Evolutionary conservation across 2,329 filamentous ascomycete genomes (phyloP), one percentile per base, ranked within the genome.

Genomic region (Aspergillus ustus): DNA sequence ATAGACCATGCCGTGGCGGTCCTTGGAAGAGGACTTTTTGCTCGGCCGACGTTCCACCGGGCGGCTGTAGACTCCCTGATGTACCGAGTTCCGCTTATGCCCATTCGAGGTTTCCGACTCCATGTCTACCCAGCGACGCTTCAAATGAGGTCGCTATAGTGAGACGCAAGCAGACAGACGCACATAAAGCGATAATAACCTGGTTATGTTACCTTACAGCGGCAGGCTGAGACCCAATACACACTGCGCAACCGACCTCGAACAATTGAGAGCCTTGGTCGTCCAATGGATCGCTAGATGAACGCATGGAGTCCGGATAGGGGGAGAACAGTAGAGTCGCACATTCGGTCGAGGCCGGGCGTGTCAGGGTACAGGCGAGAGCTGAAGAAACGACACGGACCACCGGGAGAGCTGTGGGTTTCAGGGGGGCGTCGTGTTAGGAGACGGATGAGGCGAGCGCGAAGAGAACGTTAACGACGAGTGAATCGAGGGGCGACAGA

Each of bases 1-100:
- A 63, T 81, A 81, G 28, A 81, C 73, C 67, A 78, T 79, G 51
- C 78, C 79, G 68, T 80, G 78, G 37, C 79, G 76, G 63, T 81
- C 79, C 61, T 75, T 77, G 19, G 79, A 81, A 29, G 79, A 79
- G 34, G 79, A 80, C 63, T 81, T 81, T 66, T 81, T 82, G 71
- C 79, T 81, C 9, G 79, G 70, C 44, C 78, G 73, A 51, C 78
- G 74, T 70, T 80, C 78, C 62, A 81, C 73, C 34, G 77, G 76
- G 59, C 77, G 75, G 62, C 71, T 76, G 62, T 78, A 72, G 49
- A 69, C 64, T 59, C 73, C 74, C 55, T 78, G 74, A 54, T 76
- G 75, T 63, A 73, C 70, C 20, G 77, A 78, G 63, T 76, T 76
- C 66, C 77, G 74, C 66, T 77, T 77, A 63, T 72, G 72, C 37